Conservation (phyloP, 2,329 filamentous ascomycete species). For the Tolypocladium nubicola region DNA sequence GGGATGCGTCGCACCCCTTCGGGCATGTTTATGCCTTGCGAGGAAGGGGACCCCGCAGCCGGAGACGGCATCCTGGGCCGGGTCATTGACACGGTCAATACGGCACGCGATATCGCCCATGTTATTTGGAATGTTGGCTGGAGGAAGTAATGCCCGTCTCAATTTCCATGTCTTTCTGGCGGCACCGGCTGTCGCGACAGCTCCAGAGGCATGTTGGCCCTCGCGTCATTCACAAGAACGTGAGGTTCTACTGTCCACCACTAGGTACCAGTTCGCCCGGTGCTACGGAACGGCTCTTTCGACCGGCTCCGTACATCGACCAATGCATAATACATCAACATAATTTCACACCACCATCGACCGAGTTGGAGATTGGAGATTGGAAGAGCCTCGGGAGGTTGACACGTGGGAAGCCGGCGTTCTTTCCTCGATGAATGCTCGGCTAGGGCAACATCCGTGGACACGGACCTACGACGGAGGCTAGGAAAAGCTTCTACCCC, state of each 20-base stretch:
- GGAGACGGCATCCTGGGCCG: slow-evolving; percentile 62
- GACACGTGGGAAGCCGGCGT: not conserved
- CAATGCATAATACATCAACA: not conserved
- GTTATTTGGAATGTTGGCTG: slow-evolving; percentile 64
- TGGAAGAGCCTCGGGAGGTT: not conserved
- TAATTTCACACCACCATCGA: not conserved
- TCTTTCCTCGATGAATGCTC: not conserved
- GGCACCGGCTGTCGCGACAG: not conserved
- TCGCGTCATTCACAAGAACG: not conserved
- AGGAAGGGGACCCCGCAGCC: slow-evolving; percentile 55
- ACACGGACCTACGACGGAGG: not conserved
- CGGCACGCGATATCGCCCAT: slow-evolving; percentile 58
- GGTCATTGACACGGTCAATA: slow-evolving; percentile 72
- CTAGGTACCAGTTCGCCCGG: too few species aligned
- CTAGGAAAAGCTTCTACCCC: not conserved
- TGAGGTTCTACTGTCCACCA: not conserved
- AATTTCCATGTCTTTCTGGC: not conserved
- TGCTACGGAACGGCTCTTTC: not conserved
- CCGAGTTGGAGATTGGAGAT: not conserved
- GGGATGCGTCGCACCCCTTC: slow-evolving; percentile 71
- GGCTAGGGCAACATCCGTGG: not conserved
- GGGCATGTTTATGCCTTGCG: slow-evolving; percentile 86
- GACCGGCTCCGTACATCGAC: not conserved
- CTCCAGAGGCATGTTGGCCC: too few species aligned
- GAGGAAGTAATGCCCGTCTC: slow-evolving; percentile 28